phyloP scores from a whole-genome alignment of 2,329 filamentous ascomycete genomes.

The Camptophora hylomeconis region DNA sequence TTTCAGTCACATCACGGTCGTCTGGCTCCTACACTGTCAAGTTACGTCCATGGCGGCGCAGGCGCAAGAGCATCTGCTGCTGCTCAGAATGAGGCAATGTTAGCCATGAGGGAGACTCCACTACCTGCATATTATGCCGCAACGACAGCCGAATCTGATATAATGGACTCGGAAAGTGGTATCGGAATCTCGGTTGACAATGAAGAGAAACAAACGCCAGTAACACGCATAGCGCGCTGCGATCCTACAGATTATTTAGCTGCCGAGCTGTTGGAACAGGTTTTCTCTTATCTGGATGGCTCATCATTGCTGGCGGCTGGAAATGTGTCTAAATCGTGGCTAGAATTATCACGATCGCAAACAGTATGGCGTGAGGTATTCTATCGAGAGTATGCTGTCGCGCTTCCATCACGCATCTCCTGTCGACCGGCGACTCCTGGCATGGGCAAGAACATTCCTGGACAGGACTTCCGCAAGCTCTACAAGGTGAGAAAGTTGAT shows the following conservation, averaged over 20 bases:
- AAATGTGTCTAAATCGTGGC: slow-evolving; percentile 45
- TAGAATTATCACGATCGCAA: slow-evolving; percentile 39
- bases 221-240: slow-evolving; percentile 27
- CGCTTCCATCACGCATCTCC: slow-evolving; percentile 4
- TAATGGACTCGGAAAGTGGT: slow-evolving; percentile 35
- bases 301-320: slow-evolving; percentile 42
- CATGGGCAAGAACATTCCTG: slow-evolving; percentile 40
- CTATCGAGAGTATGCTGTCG: slow-evolving; percentile 36
- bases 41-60: slow-evolving; percentile 28
- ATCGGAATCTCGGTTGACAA: slow-evolving; percentile 30
- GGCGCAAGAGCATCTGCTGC: slow-evolving; percentile 35
- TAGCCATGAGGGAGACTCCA: slow-evolving; percentile 17
- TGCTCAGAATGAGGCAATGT: slow-evolving; percentile 32
- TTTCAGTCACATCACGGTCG: too few species aligned
- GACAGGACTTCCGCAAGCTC: slow-evolving; percentile 75
- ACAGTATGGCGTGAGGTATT: slow-evolving; percentile 54
- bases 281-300: slow-evolving; percentile 48
- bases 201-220: slow-evolving; percentile 19
- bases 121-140: slow-evolving; percentile 18
- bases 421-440: slow-evolving; percentile 26
- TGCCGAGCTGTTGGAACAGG: slow-evolving; percentile 43
- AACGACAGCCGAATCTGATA: slow-evolving; percentile 6
- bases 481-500: slow-evolving; percentile 66
- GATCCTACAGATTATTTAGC: slow-evolving; percentile 45
- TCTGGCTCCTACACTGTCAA: too few species aligned